phyloP scores from a whole-genome alignment of 345 rosid genomes.

The Populus tremula region DNA sequence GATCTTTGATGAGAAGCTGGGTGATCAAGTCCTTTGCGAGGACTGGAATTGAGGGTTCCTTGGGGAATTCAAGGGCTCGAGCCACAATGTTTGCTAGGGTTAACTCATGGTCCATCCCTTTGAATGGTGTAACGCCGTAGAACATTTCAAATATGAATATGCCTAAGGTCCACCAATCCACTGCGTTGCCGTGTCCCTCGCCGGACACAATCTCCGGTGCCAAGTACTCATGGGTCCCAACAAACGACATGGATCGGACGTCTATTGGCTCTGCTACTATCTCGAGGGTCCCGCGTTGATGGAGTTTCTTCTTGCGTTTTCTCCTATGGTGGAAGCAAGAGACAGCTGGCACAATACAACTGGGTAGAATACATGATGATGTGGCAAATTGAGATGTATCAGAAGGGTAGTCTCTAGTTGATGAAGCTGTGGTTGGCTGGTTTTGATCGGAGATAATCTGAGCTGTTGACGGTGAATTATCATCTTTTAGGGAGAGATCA shows the following conservation, averaged over 20 bases:
- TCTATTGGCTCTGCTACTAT: constrained; percentile 62
- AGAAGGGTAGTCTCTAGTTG: background rate
- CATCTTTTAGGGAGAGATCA: constrained; percentile 58
- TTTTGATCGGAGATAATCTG: constrained; percentile 38
- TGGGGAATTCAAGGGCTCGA: constrained; percentile 61
- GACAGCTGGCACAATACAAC: constrained; percentile 53
- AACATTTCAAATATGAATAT: constrained; percentile 55
- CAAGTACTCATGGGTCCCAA: constrained; percentile 65
- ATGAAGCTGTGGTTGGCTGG: background rate
- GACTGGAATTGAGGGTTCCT: constrained; percentile 44
- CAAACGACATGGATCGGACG: constrained; percentile 60
- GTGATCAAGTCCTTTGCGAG: constrained; percentile 51
- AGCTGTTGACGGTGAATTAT: constrained; percentile 34
- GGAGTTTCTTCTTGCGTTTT: constrained; percentile 27
- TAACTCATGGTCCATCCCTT: constrained; percentile 51
- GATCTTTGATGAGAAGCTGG: constrained; percentile 54
- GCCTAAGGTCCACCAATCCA: constrained; percentile 76
- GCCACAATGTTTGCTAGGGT: constrained; percentile 63
- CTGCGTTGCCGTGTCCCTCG: constrained; percentile 66
- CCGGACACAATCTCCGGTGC: constrained; percentile 64
- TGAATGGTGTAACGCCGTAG: constrained; percentile 56
- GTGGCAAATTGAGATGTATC: constrained; percentile 21
- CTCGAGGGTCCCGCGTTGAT: constrained; percentile 31
- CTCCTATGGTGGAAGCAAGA: constrained; percentile 45
- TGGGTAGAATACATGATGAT: constrained; percentile 56